Conservation (phyloP, 345 rosid species). For the Balakata baccata region DNA sequence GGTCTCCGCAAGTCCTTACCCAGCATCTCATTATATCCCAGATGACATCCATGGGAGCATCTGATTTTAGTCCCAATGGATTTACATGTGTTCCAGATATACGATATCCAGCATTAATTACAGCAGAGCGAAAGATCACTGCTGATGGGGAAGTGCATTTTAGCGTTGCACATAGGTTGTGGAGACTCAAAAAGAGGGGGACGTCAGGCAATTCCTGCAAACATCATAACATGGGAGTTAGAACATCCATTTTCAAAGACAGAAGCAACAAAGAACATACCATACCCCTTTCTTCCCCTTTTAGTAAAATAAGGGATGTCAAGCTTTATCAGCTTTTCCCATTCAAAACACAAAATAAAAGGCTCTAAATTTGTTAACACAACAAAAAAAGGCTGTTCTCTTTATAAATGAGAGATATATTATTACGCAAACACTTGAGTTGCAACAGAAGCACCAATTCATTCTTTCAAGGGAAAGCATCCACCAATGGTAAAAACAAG, state of each 20-base stretch:
- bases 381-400: not conserved
- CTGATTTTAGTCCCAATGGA: slow-evolving; percentile 87
- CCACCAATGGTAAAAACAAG: not conserved
- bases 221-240: not conserved
- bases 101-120: slow-evolving; percentile 86
- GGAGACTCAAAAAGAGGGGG: slow-evolving; percentile 89
- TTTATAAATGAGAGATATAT: not conserved
- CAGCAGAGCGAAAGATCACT: slow-evolving; percentile 89
- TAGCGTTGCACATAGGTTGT: slow-evolving; percentile 87
- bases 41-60: slow-evolving; percentile 97
- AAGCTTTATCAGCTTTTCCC: not conserved
- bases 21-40: slow-evolving; percentile 99
- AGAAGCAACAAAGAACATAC: not conserved
- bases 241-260: not conserved
- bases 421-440: not conserved
- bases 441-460: not conserved
- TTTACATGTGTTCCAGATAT: slow-evolving; percentile 93
- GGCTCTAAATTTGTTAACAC: not conserved
- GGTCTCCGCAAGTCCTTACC: slow-evolving; percentile 47
- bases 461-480: not conserved
- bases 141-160: slow-evolving; percentile 97
- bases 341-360: not conserved
- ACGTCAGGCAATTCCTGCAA: slow-evolving; percentile 92
- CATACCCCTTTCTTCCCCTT: too few species aligned
- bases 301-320: not conserved